A percentile compares a stretch with the other conserved stretches of the same genome.
These are phyloP conservation scores for Entophlyctis luteolus DNA, from an alignment of 192 early-diverging fungal species.

Conservation along the genomic window DNA sequence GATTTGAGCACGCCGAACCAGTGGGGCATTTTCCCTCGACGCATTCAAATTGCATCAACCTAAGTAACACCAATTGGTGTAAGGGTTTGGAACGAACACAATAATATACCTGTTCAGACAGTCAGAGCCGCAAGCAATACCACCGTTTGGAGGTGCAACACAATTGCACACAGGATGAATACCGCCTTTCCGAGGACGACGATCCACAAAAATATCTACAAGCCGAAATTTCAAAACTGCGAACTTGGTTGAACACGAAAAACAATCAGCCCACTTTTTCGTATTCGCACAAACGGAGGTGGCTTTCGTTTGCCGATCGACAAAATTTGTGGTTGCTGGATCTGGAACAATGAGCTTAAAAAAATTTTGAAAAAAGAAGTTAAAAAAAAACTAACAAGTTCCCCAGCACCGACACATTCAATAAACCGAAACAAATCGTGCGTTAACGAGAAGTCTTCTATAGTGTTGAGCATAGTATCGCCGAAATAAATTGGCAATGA, in stretches of 20 bases:
- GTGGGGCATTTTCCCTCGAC: slow-evolving; percentile 61
- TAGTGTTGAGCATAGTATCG: slow-evolving; percentile 43
- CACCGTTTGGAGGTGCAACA: slow-evolving; percentile 47
- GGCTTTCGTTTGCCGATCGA: slow-evolving; percentile 29
- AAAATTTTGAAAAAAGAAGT: not conserved
- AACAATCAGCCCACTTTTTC: slow-evolving; percentile 43
- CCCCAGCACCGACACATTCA: slow-evolving; percentile 21
- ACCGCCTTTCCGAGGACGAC: slow-evolving; percentile 55
- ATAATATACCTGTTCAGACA: slow-evolving; percentile 64
- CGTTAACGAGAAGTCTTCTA: slow-evolving; percentile 63
- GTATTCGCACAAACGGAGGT: slow-evolving; percentile 50
- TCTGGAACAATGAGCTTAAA: not conserved
- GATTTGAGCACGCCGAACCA: slow-evolving; percentile 69
- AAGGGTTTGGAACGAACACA: not conserved
- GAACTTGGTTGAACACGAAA: not conserved
- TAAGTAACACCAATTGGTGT: not conserved
- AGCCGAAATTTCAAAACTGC: not conserved
- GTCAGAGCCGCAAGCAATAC: slow-evolving; percentile 56
- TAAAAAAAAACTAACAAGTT: slow-evolving; percentile 31
- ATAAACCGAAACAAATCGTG: slow-evolving; percentile 54
- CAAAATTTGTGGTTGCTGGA: not conserved
- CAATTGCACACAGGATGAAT: slow-evolving; percentile 61
- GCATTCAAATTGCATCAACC: slow-evolving; percentile 60
- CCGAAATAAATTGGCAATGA: slow-evolving; percentile 64
- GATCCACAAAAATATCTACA: slow-evolving; percentile 71